Conservation (phyloP, 176 grass and related monocot species). For the Ampelocalamus luodianensis region DNA sequence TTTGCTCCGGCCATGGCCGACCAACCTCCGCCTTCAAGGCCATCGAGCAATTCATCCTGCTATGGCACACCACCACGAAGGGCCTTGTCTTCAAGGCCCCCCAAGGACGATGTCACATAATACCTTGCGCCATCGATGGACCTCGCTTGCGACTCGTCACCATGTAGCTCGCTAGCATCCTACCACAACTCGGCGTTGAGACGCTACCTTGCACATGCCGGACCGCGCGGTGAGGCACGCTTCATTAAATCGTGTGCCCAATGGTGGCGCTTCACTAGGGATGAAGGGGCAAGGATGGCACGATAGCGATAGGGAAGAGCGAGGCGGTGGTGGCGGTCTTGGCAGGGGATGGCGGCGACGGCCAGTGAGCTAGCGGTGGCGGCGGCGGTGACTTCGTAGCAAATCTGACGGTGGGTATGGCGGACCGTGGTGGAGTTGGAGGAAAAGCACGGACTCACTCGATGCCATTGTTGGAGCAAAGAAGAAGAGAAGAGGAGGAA, state of each 20-base stretch:
- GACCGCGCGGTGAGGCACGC: too few species aligned
- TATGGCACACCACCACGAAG: slow-evolving; percentile 72
- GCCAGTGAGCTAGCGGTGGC: slow-evolving; percentile 55
- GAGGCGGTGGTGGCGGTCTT: neutral
- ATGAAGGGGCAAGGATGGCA: slow-evolving; percentile 45
- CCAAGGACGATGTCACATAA: slow-evolving; percentile 50
- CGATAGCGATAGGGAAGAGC: slow-evolving; percentile 38
- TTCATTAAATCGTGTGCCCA: slow-evolving; percentile 25
- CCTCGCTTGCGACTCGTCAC: slow-evolving; percentile 44
- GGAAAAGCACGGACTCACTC: too few species aligned
- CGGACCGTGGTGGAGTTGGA: neutral
- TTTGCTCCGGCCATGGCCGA: too few species aligned
- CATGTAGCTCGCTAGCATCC: slow-evolving; percentile 64
- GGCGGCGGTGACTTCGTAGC: too few species aligned
- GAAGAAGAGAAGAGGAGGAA: too few species aligned
- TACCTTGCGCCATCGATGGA: slow-evolving; percentile 55
- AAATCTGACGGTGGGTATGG: slow-evolving; percentile 54
- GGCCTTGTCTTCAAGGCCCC: slow-evolving; percentile 74
- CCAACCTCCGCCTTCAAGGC: slow-evolving; percentile 43
- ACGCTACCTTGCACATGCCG: too few species aligned
- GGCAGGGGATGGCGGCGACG: neutral
- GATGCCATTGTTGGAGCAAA: too few species aligned
- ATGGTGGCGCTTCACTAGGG: slow-evolving; percentile 11
- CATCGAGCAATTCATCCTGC: slow-evolving; percentile 65
- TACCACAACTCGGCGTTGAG: too few species aligned